Evolutionary conservation across 1,284 basidiomycete genomes (phyloP), one percentile per base, ranked within the genome.

Genomic region (Crepidotus sp.): DNA sequence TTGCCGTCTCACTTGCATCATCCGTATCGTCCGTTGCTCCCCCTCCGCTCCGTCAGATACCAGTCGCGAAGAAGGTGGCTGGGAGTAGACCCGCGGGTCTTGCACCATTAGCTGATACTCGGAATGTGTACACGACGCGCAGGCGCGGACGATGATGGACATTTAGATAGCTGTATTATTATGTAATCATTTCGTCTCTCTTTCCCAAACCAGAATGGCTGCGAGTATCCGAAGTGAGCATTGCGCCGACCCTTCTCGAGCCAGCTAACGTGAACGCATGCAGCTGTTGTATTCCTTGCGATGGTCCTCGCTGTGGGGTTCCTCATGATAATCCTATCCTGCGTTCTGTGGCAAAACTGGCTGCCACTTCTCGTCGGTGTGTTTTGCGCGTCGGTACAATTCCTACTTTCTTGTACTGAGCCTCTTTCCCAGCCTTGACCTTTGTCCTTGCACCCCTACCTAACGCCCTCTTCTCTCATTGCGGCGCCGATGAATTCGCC

Each of bases 241-340:
- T 40, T 14, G 9, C 10, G 22, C 17, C 6, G 9, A 15, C 32
- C 14, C 17, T 22, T 6, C 24, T 9, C n/a, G 3, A 13, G n/a
- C 17, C 38, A 30, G 21, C 40, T 43, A 13, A 50, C 42, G 22
- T 26, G 31, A 31, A 14, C 5, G 6, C 24, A 30, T 27, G 5
- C 49, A 95, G 91, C 89, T 58, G 91, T 96, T 55, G 92, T 96
- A 56, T 73, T 95, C 48, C 80, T 97, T 42, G 93, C 95, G 3
- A 96, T 98, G 65, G 89, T 97, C 46, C 81, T 99, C 32, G 96
- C 96, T 10, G 76, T 96, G 22, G 96, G 96, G 19, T 99, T 98
- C 69, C 70, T 98, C 46, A 80, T 98, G 59, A 90, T 98, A 61
- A 99, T 99, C 63, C 83, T 99, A 22, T 94, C 91, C 1, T 98